A percentile compares a stretch with the other conserved stretches of the same genome.
phyloP scores from a whole-genome alignment of 768 basidiomycete species.

The Agaricus sinodeliciosus region DNA sequence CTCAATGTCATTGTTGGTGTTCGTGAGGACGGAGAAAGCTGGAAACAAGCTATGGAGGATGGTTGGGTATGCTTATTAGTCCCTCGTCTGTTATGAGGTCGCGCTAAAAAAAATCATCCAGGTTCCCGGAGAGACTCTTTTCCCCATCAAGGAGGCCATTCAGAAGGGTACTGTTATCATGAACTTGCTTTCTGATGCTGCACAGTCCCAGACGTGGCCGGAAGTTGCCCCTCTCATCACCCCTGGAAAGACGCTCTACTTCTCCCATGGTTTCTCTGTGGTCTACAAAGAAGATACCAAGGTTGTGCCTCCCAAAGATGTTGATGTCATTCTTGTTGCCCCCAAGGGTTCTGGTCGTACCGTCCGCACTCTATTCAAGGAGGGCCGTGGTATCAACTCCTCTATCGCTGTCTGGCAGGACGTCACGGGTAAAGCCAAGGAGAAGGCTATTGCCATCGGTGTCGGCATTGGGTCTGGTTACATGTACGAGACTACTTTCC shows the following conservation, averaged over 20 bases:
- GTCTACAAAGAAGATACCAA: conserved; percentile 98
- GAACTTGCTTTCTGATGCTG: conserved; percentile 98
- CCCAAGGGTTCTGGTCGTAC: conserved; percentile 99
- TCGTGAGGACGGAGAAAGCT: conserved; percentile 92
- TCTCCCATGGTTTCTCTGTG: conserved; percentile 99
- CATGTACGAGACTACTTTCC: conserved; percentile 97
- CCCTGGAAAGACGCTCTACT: conserved; percentile 99
- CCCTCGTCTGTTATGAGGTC: not conserved
- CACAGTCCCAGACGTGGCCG: conserved; percentile 96
- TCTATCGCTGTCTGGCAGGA: conserved; percentile 95
- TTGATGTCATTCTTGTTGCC: conserved; percentile 98
- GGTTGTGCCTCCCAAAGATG: conserved; percentile 84
- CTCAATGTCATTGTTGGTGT: conserved; percentile 98
- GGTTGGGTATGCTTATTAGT: conserved; percentile 66
- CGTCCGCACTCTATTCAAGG: conserved; percentile 99
- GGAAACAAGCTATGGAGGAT: conserved; percentile 92
- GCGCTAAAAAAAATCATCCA: conserved; percentile 19
- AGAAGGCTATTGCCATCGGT: conserved; percentile 93
- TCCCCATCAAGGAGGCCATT: conserved; percentile 98
- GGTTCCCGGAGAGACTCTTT: conserved; percentile 96
- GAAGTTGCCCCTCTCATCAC: conserved; percentile 89
- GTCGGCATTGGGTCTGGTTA: conserved; percentile 96
- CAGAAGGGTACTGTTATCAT: conserved; percentile 96
- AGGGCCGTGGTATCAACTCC: conserved; percentile 97
- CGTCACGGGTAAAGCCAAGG: conserved; percentile 95